Conservation (phyloP, 108 stramenopile genomes). For the Skeletonema costatum region DNA sequence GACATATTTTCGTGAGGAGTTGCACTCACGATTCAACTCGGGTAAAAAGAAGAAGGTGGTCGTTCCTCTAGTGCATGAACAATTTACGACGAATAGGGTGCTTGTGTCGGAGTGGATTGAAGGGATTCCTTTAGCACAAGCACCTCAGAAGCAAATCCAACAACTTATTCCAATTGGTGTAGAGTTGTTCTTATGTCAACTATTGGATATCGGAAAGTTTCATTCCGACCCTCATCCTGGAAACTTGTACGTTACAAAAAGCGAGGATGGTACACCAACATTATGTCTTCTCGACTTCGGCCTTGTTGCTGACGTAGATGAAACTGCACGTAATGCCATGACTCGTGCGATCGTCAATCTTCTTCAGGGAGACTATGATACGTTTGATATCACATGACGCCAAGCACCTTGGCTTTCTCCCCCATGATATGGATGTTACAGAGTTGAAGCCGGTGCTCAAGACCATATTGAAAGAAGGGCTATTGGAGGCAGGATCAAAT, state of each 20-base stretch:
- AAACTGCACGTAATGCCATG: constrained; percentile 61
- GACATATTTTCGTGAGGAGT: constrained; percentile 45
- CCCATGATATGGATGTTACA: constrained; percentile 77
- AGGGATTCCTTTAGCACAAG: constrained; percentile 70
- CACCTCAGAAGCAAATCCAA: constrained; percentile 57
- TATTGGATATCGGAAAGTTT: constrained; percentile 85
- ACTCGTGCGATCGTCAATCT: constrained; percentile 87
- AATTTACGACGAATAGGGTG: constrained; percentile 46
- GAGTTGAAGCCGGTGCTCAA: constrained; percentile 76
- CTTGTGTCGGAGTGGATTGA: constrained; percentile 75
- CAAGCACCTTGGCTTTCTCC: constrained; percentile 85
- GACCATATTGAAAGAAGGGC: constrained; percentile 73
- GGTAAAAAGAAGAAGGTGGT: constrained; percentile 24
- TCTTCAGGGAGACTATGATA: constrained; percentile 80
- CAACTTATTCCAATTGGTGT: constrained; percentile 85
- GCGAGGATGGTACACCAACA: constrained; percentile 34
- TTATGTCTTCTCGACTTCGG: constrained; percentile 90
- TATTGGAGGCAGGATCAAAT: constrained; percentile 80
- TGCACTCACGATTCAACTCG: constrained; percentile 29
- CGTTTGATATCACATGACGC: constrained; percentile 71
- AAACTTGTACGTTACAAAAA: constrained; percentile 69
- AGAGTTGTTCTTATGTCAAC: constrained; percentile 81
- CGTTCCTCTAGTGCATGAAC: constrained; percentile 30
- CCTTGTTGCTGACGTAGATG: constrained; percentile 74
- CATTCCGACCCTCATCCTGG: constrained; percentile 87